These are phyloP conservation scores for Xylariaceae sp. DNA, from an alignment of 2,329 filamentous ascomycete genomes.

Conservation along the genomic window DNA sequence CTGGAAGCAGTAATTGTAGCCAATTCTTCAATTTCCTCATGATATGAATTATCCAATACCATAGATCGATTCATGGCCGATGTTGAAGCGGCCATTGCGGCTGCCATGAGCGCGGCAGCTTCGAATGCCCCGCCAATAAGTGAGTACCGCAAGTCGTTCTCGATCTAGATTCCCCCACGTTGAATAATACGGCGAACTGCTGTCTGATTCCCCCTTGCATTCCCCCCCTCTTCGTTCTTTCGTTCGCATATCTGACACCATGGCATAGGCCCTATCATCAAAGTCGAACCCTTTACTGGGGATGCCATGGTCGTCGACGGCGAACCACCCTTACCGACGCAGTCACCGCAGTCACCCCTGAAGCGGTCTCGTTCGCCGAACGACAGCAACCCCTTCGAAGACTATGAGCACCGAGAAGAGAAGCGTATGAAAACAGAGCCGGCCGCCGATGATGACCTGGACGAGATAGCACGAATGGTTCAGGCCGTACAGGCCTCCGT, in stretches of 20 bases:
- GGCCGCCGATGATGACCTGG: conserved; percentile 22
- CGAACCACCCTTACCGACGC: conserved; percentile 21
- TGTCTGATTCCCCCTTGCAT: neutral
- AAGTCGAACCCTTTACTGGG: conserved; percentile 35
- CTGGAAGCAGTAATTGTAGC: conserved; percentile 1
- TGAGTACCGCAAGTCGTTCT: conserved; percentile 25
- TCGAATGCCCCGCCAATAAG: conserved; percentile 31
- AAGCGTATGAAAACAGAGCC: conserved; percentile 41
- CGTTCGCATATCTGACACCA: conserved; percentile 18
- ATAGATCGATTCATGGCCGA: conserved; percentile 38
- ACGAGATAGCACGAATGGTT: conserved; percentile 41
- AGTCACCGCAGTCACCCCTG: conserved; percentile 30
- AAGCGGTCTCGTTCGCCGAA: conserved; percentile 40
- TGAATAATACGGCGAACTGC: neutral
- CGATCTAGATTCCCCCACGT: neutral
- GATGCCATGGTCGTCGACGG: conserved; percentile 37
- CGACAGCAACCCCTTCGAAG: conserved; percentile 16
- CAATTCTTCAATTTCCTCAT: conserved; percentile 13
- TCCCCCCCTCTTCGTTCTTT: neutral
- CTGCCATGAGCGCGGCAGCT: conserved; percentile 38
- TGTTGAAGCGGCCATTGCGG: conserved; percentile 41
- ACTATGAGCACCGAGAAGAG: conserved; percentile 34
- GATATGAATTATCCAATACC: conserved; percentile 21
- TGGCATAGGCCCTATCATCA: conserved; percentile 40
- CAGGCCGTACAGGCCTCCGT: conserved; percentile 40